Percentiles rank a stretch among this genome's conserved stretches.
Conservation (phyloP, 1,284 basidiomycete species). For the Cronartium quercuum region DNA sequence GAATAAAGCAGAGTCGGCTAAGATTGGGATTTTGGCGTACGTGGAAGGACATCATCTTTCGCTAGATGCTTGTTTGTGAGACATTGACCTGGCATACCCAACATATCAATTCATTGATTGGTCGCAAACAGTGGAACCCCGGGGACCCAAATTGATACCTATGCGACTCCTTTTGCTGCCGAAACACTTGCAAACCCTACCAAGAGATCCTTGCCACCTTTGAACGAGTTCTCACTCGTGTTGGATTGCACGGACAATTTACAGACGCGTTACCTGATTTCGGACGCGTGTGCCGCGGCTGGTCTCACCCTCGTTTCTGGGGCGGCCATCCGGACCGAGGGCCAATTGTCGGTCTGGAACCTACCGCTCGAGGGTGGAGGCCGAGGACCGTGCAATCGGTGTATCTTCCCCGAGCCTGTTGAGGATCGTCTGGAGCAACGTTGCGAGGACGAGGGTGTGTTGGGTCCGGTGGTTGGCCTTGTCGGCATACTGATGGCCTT, state of each 20-base stretch:
- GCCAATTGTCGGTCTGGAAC: conserved; percentile 80
- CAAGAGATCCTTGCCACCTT: background rate
- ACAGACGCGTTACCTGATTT: conserved; percentile 83
- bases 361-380: conserved; percentile 44
- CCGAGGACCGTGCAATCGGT: conserved; percentile 84
- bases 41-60: conserved; percentile 40
- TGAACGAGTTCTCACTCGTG: conserved; percentile 54
- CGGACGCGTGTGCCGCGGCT: conserved; percentile 74
- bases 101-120: background rate
- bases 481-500: conserved; percentile 87
- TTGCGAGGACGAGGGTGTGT: conserved; percentile 84
- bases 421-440: conserved; percentile 59
- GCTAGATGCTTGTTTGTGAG: background rate
- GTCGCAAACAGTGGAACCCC: conserved; percentile 62
- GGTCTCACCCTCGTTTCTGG: conserved; percentile 78
- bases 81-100: background rate
- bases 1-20: conserved; percentile 76
- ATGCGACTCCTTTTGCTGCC: conserved; percentile 51
- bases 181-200: background rate
- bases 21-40: conserved; percentile 61
- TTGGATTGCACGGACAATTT: conserved; percentile 95
- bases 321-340: conserved; percentile 84
- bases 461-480: conserved; percentile 82
- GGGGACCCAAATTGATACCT: conserved; percentile 56
- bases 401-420: conserved; percentile 76